Evolutionary conservation across 495 filamentous ascomycete species (phyloP), one percentile per base, ranked within the genome.

Genomic region (Parmelia sp.): DNA sequence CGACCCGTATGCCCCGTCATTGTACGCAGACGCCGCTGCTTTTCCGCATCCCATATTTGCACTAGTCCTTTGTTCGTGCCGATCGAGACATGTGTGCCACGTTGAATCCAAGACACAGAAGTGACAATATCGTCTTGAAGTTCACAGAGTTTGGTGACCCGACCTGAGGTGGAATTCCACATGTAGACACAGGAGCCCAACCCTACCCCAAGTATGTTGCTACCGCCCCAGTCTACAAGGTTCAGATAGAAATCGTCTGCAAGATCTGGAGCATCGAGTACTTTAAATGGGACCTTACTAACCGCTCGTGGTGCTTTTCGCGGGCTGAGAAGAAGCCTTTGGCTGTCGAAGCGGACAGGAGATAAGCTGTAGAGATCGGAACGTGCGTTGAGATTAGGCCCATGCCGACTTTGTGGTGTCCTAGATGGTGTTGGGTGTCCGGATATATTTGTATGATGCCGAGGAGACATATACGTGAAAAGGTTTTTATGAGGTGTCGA

Each of bases 241-340:
- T 98, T 98, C 37, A 98, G 77, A 69, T 98, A 98, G 74, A 97
- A 98, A 73, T 98, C 95, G 69, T 98, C 94, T 35, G 92, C 92
- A 21, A 98, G 74, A 66, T 97, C 94, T 19, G 94, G 94, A 1
- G 95, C 94, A 80, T 98, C 94, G 6, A 98, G 80, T 10, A 98
- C 94, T 74, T 97, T 98, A 78, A 92, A 97, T 1, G 94, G 94
- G 0, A 97, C 92, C 74, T 97, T 97, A 73, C 88, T 90, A 29
- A 98, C 91, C 12, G 90, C 87, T 65, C 94, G 82, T 3, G 92
- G 89, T 65, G 92, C 86, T 71, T 95, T 91, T 67, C 91, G 82
- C 3, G 93, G 94, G 35, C 87, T 93, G 47, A 96, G 81, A 4
- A 98, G 84, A 81, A 97, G 92, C 42, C 88, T 88, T 70, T 97